These are phyloP conservation scores for Monosporascus sp. DNA, from an alignment of 2,329 filamentous ascomycete species.

Conservation along the genomic window DNA sequence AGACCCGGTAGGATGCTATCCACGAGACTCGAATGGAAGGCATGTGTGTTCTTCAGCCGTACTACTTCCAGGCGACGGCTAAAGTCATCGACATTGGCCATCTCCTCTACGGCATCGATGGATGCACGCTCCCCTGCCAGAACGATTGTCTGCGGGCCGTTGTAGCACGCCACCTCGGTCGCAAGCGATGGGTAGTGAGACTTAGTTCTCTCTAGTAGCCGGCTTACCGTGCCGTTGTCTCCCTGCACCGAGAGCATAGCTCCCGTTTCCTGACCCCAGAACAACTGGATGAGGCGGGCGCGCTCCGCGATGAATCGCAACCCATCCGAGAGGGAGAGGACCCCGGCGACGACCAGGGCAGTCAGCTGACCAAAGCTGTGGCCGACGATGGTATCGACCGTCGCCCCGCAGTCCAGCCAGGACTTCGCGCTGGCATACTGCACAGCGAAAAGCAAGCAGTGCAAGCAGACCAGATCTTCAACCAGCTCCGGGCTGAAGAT, in stretches of 20 bases:
- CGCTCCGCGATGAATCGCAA: constrained; percentile 23
- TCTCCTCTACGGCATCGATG: no score
- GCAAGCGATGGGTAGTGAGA: no score
- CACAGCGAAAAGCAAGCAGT: constrained; percentile 32
- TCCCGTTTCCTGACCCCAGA: not conserved
- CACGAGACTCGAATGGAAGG: no score
- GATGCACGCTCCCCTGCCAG: no score
- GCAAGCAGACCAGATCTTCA: constrained; percentile 24
- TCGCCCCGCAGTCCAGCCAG: constrained; percentile 32
- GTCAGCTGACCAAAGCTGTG: constrained; percentile 38
- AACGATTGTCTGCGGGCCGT: no score
- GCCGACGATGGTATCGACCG: constrained; percentile 25
- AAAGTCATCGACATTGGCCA: no score
- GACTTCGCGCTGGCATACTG: constrained; percentile 30
- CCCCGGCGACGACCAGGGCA: constrained; percentile 30
- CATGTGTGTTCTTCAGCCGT: no score
- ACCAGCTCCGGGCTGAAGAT: constrained; percentile 22
- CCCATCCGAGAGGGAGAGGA: constrained; percentile 25
- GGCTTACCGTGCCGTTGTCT: no score
- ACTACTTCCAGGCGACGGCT: no score
- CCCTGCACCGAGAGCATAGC: not conserved
- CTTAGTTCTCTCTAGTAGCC: no score
- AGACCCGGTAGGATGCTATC: no score
- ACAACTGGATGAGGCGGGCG: constrained; percentile 15
- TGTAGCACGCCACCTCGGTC: no score